These are phyloP conservation scores for Rhodotorula kratochvilovae DNA, from an alignment of 768 basidiomycete species.

Conservation along the genomic window DNA sequence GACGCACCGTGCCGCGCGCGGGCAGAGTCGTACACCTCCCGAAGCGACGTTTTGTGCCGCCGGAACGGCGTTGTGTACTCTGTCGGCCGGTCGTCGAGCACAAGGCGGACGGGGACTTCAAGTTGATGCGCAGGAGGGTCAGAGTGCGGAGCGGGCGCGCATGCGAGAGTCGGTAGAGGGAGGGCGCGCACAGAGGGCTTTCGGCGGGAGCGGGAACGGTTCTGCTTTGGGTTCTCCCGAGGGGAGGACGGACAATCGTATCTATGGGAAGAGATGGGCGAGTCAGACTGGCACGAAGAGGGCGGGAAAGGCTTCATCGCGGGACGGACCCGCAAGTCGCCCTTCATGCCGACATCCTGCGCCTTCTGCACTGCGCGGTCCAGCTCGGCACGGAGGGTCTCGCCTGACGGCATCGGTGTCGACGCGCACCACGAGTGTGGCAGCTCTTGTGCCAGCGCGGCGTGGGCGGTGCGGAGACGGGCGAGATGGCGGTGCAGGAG, in stretches of 20 bases:
- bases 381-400: neutral
- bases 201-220: constrained; percentile 7
- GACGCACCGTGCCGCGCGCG: constrained; percentile 9
- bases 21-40: constrained; percentile 23
- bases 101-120: constrained; percentile 21
- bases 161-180: neutral
- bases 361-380: constrained; percentile 4
- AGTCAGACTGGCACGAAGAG: fast-evolving
- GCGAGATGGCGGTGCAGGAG: constrained; percentile 13
- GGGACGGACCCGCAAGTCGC: constrained; percentile 2
- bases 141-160: too few relatives aligned
- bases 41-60: constrained; percentile 15
- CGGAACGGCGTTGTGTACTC: constrained; percentile 16
- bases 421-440: constrained; percentile 22
- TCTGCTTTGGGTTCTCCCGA: neutral
- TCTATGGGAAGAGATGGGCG: neutral
- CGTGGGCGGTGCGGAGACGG: constrained; percentile 11
- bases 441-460: neutral
- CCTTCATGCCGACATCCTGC: neutral
- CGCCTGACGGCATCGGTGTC: neutral
- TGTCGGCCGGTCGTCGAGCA: constrained; percentile 17
- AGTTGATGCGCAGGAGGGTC: too few relatives aligned
- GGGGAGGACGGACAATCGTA: neutral
- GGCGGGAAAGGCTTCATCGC: neutral
- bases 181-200: constrained; percentile 14